A percentile compares a stretch with the other conserved stretches of the same genome.
phyloP scores from a whole-genome alignment of 768 basidiomycete genomes.

The Rhodotorula kratochvilovae region DNA sequence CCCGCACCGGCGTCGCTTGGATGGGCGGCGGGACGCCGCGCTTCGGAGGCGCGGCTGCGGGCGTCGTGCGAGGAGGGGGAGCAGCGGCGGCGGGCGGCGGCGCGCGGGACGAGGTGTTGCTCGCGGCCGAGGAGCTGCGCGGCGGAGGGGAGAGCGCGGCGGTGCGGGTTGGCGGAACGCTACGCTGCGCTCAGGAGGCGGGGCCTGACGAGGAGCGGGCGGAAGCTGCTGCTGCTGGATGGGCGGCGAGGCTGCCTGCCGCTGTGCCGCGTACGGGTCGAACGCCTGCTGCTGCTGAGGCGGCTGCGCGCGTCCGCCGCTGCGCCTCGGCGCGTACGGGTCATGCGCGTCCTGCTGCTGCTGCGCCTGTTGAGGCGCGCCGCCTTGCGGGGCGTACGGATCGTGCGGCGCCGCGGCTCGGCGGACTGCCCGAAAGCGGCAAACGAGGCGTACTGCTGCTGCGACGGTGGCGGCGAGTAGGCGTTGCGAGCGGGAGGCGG shows the following conservation, averaged over 20 bases:
- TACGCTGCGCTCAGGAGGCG: not conserved
- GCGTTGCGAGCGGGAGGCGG: not conserved
- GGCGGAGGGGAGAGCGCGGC: slow-evolving; percentile 23
- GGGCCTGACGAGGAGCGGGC: not conserved
- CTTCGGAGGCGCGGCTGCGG: not conserved
- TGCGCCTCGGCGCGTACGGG: slow-evolving; percentile 22
- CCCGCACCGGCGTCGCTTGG: not conserved
- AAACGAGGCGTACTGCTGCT: slow-evolving; percentile 28
- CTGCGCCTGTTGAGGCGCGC: not conserved
- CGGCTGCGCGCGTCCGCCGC: not conserved
- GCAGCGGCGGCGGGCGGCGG: not conserved
- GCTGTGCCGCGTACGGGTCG: not conserved
- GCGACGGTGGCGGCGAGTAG: slow-evolving; percentile 14
- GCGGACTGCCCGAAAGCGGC: slow-evolving; percentile 7
- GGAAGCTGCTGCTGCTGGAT: not conserved
- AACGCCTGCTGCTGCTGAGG: not conserved
- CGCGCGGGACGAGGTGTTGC: not conserved
- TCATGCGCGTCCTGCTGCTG: slow-evolving; percentile 1
- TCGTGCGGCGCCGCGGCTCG: slow-evolving; percentile 4
- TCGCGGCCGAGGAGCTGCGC: slow-evolving; percentile 9
- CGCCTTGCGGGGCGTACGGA: slow-evolving; percentile 15
- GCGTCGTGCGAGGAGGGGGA: not conserved
- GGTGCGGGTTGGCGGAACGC: not conserved
- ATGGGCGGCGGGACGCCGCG: not conserved
- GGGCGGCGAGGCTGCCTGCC: slow-evolving; percentile 6